Evolutionary conservation across 2,329 filamentous ascomycete genomes (phyloP).

Genomic region (Knufia petricola): DNA sequence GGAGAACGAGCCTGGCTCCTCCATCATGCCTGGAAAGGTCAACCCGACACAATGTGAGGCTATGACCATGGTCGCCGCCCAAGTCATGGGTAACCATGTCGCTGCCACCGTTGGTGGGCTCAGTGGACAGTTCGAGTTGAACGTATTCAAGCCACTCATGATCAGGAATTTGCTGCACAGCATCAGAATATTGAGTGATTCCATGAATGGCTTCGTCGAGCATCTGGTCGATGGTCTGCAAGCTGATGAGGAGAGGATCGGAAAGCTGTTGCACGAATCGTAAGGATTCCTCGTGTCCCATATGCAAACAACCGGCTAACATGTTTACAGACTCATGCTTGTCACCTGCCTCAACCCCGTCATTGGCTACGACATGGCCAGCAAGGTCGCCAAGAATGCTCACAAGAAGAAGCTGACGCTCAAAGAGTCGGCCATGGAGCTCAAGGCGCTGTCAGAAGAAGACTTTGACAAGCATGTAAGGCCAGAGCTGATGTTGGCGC

Average conservation of each 20-base stretch:
- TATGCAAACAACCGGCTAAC: conserved; percentile 9
- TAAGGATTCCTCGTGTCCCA: conserved; percentile 37
- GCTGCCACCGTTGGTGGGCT: conserved; percentile 89
- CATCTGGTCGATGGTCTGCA: conserved; percentile 80
- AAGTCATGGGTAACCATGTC: conserved; percentile 96
- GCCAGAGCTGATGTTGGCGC: conserved; percentile 91
- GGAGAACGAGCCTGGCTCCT: conserved; percentile 95
- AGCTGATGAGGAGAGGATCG: conserved; percentile 89
- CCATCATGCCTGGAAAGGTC: conserved; percentile 99
- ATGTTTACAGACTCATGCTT: conserved; percentile 67
- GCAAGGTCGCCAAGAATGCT: conserved; percentile 94
- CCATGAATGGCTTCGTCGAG: conserved; percentile 91
- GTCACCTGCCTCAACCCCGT: conserved; percentile 96
- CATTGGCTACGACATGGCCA: conserved; percentile 95
- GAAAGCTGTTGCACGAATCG: conserved; percentile 86
- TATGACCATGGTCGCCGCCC: conserved; percentile 92
- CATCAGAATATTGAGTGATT: conserved; percentile 74
- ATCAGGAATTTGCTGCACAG: conserved; percentile 95
- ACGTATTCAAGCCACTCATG: conserved; percentile 96
- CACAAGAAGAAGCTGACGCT: conserved; percentile 96
- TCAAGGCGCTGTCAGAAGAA: conserved; percentile 75
- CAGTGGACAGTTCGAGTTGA: conserved; percentile 97
- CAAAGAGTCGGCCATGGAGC: conserved; percentile 87
- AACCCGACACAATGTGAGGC: conserved; percentile 98
- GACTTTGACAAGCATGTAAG: conserved; percentile 86